phyloP scores from a whole-genome alignment of 139 green algal species.

The Closterium sp. region DNA sequence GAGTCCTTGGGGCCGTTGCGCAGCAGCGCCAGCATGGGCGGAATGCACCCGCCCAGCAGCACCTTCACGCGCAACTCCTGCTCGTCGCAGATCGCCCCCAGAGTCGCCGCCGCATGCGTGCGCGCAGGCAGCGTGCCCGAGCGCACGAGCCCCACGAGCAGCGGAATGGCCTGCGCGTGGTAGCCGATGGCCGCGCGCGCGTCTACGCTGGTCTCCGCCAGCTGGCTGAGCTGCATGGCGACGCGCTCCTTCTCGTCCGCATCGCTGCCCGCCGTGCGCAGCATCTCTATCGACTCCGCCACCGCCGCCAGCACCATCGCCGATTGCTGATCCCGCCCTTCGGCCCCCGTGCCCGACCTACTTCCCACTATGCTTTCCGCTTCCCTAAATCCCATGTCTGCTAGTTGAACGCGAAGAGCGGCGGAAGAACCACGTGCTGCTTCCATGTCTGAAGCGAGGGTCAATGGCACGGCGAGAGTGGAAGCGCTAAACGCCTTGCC shows the following conservation, averaged over 20 bases:
- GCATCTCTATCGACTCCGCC: slow-evolving; percentile 32
- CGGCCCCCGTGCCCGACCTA: neutral
- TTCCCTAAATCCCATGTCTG: neutral
- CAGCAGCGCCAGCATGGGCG: slow-evolving; percentile 36
- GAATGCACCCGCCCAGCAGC: slow-evolving; percentile 37
- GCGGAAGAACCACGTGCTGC: neutral
- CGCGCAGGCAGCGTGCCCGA: slow-evolving; percentile 13
- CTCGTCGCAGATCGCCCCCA: slow-evolving; percentile 32
- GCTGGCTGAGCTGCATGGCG: slow-evolving; percentile 17
- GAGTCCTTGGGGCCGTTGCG: slow-evolving; percentile 20
- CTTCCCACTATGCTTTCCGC: neutral
- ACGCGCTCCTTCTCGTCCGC: slow-evolving; percentile 30
- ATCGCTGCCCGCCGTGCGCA: slow-evolving; percentile 18
- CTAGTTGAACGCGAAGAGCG: neutral
- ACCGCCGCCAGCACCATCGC: slow-evolving; percentile 25
- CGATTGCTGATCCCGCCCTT: slow-evolving; percentile 9
- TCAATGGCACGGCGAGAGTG: neutral
- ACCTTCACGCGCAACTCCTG: slow-evolving; percentile 42
- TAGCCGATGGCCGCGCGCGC: slow-evolving; percentile 36
- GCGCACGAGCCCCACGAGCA: slow-evolving; percentile 34
- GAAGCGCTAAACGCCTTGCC: neutral
- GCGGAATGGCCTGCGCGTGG: slow-evolving; percentile 39
- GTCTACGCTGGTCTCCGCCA: slow-evolving; percentile 31
- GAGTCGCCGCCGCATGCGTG: slow-evolving; percentile 24
- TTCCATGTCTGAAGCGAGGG: neutral